Percentiles rank a stretch among this genome's conserved stretches.
Conservation (phyloP, 345 rosid species). For the Arabidopsis suecica region DNA sequence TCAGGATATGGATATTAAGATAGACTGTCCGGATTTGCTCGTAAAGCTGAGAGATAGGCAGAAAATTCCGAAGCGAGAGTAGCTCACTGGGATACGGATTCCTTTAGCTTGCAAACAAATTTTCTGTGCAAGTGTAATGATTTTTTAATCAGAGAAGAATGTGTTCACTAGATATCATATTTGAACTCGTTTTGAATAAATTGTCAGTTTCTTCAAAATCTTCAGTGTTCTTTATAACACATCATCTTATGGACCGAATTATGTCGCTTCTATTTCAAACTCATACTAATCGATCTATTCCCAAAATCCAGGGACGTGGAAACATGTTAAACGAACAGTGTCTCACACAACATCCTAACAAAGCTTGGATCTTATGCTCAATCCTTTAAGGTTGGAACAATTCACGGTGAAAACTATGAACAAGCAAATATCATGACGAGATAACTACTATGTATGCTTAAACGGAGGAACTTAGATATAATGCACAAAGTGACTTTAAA, state of each 20-base stretch:
- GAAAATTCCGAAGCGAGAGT: conserved; percentile 22
- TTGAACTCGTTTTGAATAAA: conserved; percentile 3
- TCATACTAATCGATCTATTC: neutral
- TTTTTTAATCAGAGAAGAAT: conserved; percentile 26
- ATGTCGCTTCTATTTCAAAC: neutral
- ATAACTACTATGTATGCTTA: neutral
- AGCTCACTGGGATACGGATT: conserved; percentile 32
- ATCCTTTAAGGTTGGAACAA: neutral
- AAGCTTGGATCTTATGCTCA: neutral
- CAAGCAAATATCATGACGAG: neutral
- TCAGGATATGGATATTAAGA: conserved; percentile 44
- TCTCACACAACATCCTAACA: neutral
- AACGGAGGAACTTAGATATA: neutral
- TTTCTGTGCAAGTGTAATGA: conserved; percentile 27
- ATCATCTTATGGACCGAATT: neutral
- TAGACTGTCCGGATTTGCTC: neutral
- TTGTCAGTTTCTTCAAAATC: neutral
- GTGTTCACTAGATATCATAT: conserved; percentile 18
- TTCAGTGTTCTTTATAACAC: neutral
- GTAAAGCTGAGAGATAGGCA: conserved; percentile 10
- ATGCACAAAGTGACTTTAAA: neutral
- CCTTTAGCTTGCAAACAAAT: conserved; percentile 28
- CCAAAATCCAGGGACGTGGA: neutral
- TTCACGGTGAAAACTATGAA: neutral
- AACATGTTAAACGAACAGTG: no score